Conservation (phyloP, 2,329 filamentous ascomycete species). For the Alternaria consortialis region DNA sequence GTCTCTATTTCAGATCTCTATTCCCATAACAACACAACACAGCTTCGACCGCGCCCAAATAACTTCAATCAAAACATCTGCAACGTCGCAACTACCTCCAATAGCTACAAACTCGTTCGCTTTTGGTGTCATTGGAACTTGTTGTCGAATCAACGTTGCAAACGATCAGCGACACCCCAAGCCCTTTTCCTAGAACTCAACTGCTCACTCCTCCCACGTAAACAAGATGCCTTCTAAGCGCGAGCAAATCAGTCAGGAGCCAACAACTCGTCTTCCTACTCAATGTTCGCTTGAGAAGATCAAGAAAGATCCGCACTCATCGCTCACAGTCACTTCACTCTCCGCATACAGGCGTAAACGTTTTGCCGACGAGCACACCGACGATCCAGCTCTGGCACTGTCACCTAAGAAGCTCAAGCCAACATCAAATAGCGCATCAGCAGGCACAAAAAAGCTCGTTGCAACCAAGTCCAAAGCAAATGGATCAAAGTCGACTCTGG, state of each 20-base stretch:
- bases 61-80: background rate
- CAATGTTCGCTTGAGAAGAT: background rate
- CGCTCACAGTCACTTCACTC: background rate
- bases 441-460: background rate
- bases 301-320: background rate
- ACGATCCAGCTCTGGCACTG: background rate
- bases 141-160: background rate
- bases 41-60: background rate
- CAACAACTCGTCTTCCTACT: too few species aligned
- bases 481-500: constrained; percentile 6
- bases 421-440: too few species aligned
- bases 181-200: background rate
- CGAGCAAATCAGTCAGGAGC: background rate
- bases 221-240: constrained; percentile 1
- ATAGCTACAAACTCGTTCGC: background rate
- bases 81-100: background rate
- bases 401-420: background rate
- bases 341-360: background rate
- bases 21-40: background rate
- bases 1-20: background rate
- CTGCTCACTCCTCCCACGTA: background rate
- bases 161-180: background rate
- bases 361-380: background rate
- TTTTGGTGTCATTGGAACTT: background rate
- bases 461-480: background rate